phyloP scores from a whole-genome alignment of 768 basidiomycete species.

The Nidularia sp. region DNA sequence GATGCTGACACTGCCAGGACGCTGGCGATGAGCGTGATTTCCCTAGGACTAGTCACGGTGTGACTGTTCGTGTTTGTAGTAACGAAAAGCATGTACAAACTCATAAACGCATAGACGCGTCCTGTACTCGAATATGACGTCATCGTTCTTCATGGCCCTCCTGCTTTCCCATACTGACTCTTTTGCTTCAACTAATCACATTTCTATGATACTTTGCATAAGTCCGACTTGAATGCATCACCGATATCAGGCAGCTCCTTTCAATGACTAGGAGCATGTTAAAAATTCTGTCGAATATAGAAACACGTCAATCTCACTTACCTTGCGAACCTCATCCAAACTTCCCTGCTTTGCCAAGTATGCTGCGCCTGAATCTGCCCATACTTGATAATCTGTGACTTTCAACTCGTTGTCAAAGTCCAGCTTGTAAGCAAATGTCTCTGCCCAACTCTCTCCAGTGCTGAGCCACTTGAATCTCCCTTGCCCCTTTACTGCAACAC shows the following conservation, averaged over 20 bases:
- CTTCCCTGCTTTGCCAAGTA: conserved; percentile 55
- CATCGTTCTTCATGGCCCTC: not conserved
- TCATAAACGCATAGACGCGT: no score
- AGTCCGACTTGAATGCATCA: no score
- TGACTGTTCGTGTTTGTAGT: conserved; percentile 27
- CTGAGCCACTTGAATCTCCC: conserved; percentile 55
- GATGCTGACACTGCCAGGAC: not conserved
- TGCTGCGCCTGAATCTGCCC: conserved; percentile 65
- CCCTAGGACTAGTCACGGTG: conserved; percentile 9
- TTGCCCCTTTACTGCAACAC: conserved; percentile 51
- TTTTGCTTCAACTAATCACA: no score
- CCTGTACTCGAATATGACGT: no score
- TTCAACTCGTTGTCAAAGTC: conserved; percentile 56
- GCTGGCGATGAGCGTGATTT: conserved; percentile 17
- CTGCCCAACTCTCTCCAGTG: conserved; percentile 54
- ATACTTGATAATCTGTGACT: conserved; percentile 59
- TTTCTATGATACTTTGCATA: no score
- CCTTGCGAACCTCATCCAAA: conserved; percentile 23
- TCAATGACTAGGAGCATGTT: not conserved
- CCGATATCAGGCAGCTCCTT: no score
- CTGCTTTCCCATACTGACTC: not conserved
- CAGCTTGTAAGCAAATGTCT: conserved; percentile 55
- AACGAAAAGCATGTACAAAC: no score
- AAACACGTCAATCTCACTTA: not conserved
- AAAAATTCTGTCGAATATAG: not conserved